Evolutionary conservation across 176 grass and related monocot genomes (phyloP).

Genomic region (Eremochloa ophiuroides): DNA sequence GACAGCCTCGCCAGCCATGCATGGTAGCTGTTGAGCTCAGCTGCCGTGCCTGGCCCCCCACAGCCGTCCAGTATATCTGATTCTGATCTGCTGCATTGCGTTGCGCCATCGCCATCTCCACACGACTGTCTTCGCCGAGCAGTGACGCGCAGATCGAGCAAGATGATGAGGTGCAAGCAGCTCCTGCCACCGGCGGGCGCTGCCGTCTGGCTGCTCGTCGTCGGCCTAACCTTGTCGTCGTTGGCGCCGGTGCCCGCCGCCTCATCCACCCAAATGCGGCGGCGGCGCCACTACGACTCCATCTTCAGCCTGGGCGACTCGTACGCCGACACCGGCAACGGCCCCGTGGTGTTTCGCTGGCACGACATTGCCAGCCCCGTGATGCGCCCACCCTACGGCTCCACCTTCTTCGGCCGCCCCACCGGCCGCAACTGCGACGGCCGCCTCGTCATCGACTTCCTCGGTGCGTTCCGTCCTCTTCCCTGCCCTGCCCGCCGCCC

Average conservation of each 20-base stretch:
- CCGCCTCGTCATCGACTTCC: slow-evolving; percentile 65
- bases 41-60: too few species aligned
- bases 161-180: not conserved
- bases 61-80: too few species aligned
- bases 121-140: too few species aligned
- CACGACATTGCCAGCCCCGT: slow-evolving; percentile 7
- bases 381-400: slow-evolving; percentile 39
- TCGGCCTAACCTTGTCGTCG: not conserved
- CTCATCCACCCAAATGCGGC: not conserved
- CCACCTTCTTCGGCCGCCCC: slow-evolving; percentile 32
- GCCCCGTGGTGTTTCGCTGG: slow-evolving; percentile 3
- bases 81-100: too few species aligned
- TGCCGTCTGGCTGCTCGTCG: not conserved
- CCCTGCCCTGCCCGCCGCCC: too few species aligned
- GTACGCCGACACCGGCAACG: slow-evolving; percentile 51
- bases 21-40: too few species aligned
- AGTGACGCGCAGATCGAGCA: too few species aligned
- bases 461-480: slow-evolving; percentile 36
- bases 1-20: too few species aligned
- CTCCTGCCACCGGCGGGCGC: not conserved
- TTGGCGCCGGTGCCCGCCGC: not conserved
- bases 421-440: slow-evolving; percentile 59
- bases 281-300: not conserved
- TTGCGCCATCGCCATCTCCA: too few species aligned
- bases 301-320: slow-evolving; percentile 71